Conservation (phyloP, 2,329 filamentous ascomycete genomes). For the Trichoderma cornu-damae region DNA sequence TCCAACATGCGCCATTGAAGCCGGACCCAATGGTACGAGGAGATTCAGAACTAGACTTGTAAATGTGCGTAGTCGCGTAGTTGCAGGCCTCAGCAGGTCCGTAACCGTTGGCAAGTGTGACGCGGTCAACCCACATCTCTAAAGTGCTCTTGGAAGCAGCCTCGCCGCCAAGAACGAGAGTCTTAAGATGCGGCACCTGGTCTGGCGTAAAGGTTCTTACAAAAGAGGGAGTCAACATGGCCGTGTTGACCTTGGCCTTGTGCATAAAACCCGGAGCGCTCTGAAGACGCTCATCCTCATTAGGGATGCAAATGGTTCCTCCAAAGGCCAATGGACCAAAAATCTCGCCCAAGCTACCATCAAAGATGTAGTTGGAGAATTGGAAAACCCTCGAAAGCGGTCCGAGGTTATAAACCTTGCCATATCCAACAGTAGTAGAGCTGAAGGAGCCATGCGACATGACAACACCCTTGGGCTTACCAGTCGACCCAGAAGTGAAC, state of each 20-base stretch:
- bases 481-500: conserved; percentile 14
- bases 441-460: conserved; percentile 13
- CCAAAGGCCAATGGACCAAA: conserved; percentile 8
- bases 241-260: conserved; percentile 8
- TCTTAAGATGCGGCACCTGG: conserved; percentile 11
- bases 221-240: conserved; percentile 14
- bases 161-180: conserved; percentile 17
- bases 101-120: conserved; percentile 37
- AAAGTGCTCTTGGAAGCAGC: not conserved
- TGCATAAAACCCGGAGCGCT: conserved; percentile 5
- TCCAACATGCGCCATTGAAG: conserved; percentile 21
- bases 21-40: conserved; percentile 12
- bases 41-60: not conserved
- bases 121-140: conserved; percentile 21
- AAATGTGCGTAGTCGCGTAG: conserved; percentile 3
- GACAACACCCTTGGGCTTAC: conserved; percentile 16
- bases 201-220: conserved; percentile 9
- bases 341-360: conserved; percentile 15
- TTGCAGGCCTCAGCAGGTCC: conserved; percentile 40
- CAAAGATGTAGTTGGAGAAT: conserved; percentile 18
- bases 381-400: not conserved
- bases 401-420: not conserved
- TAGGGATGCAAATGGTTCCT: conserved; percentile 16
- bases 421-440: conserved; percentile 6
- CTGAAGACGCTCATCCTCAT: conserved; percentile 8